phyloP scores from a whole-genome alignment of 495 filamentous ascomycete genomes.

The Daldinia childiae region DNA sequence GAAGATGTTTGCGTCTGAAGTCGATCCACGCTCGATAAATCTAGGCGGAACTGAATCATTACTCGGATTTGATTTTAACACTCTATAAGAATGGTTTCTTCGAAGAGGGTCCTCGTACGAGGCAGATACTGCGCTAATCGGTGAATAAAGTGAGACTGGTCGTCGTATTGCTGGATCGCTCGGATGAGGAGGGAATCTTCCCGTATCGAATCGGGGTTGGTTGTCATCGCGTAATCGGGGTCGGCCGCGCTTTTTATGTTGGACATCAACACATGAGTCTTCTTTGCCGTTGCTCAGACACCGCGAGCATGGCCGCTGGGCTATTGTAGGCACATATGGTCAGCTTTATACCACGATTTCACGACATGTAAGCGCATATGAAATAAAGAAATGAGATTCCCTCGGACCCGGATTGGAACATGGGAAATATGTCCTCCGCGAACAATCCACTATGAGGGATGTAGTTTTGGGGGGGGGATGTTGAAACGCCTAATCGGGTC shows the following conservation, averaged over 20 bases:
- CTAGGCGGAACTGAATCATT: conserved; percentile 55
- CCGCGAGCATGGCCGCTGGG: conserved; percentile 69
- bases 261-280: conserved; percentile 92
- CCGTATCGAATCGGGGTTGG: conserved; percentile 62
- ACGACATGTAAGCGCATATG: conserved; percentile 7
- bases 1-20: conserved; percentile 58
- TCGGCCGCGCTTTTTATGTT: conserved; percentile 94
- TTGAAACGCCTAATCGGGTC: background rate
- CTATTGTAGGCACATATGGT: conserved; percentile 51
- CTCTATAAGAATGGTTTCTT: conserved; percentile 62
- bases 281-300: conserved; percentile 72
- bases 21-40: conserved; percentile 56
- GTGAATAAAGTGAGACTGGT: conserved; percentile 55
- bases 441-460: background rate
- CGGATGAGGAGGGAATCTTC: conserved; percentile 56
- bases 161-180: conserved; percentile 55
- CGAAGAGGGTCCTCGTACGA: conserved; percentile 60
- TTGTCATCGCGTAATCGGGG: conserved; percentile 89
- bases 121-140: conserved; percentile 40
- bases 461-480: background rate
- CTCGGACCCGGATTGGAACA: background rate
- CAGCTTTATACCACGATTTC: conserved; percentile 26
- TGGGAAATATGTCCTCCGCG: background rate
- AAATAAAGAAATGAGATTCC: conserved; percentile 16
- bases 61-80: conserved; percentile 67